Base-by-base conservation (phyloP, 2,329 filamentous ascomycete genomes). In the Talaromyces sp. region DNA sequence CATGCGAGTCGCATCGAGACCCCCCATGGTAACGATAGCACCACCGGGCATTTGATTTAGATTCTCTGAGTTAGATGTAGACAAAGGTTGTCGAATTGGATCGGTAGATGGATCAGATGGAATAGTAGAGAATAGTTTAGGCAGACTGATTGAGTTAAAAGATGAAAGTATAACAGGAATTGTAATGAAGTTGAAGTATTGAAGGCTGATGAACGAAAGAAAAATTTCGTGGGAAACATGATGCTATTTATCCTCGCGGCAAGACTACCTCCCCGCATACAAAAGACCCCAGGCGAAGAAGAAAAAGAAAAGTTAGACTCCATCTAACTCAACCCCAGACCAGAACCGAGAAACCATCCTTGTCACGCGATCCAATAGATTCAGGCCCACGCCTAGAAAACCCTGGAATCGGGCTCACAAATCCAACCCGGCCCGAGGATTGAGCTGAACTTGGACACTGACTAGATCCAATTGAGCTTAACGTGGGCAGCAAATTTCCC, bases 1-100 rank as follows among this genome's bases (percentile, higher is more conserved):
- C 61, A 87, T 76, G 62, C 81, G 80, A 61, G 71, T 72, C 61
- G 80, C 74, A 65, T 84, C 80, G 65, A 73, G 63, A 51, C 79
- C 77, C 54, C 76, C 78, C 40, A 39, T 32, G 22, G 44, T 36
- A 17, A 52, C 29, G 27, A 55, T 54, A 51, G 51, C 54, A 53
- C 57, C 61, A 56, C 66, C 68, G 47, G 65, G 55, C 67, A 70
- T 69, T 47, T 47, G 35, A 39, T 32, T 33, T 19, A 40, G 19
- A 48, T 22, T n/a, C 22, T 2, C 11, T 2, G 13, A 11, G 20
- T 14, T 7, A 30, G 14, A 6, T 24, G 14, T 40, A n/a, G 33
- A 30, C 30, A 20, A 19, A 36, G 30, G 22, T 16, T 40, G 35
- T 14, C 29, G 4, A 9, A 27, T 27, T 4, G 20, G 11, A 35